Base-by-base conservation (phyloP, 2,329 filamentous ascomycete genomes). In the Ceratocystiopsis minuta region DNA sequence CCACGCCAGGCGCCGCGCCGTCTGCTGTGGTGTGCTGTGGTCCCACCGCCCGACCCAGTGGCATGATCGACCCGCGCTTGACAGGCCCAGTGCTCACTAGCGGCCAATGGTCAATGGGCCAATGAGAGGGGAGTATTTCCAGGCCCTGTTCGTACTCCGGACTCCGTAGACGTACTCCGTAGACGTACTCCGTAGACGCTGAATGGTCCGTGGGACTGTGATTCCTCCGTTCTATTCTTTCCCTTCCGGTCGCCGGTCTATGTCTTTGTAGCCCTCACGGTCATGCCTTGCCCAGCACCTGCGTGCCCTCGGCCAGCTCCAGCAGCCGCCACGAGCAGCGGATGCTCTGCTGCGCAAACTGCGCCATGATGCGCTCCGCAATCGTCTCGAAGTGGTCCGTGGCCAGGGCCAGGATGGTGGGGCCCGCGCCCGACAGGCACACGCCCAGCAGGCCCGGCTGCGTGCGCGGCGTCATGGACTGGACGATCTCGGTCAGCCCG, bases 381-480 rank as follows among this genome's bases (percentile, higher is more conserved):
- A 98, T 96, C 45, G 75, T 68, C 46, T 86, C 79, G 56, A 95
- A 96, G 62, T 93, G 83, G 50, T 78, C 70, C 2, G 88, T 95
- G 2, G 90, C 90, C 35, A 98, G 70, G 4, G 88, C 90, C 37
- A 98, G 67, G 49, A 98, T 95, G 24, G 88, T 96, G 17, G 90
- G 90, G 0, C 90, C 90, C 9, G 90, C 90, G 16, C 90, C 90
- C 1, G 87, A 95, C 20, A 98, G 68, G 58, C 90, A 98, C 48
- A 96, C 92, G 35, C 90, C 90, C 42, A 95, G 70, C 42, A 98
- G 74, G 6, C 90, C 90, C 2, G 82, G 78, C 57, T 95, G 85
- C 6, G 80, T 80, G 54, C 75, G 72, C 24, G 88, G 90, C 12
- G 83, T 94, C 66, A 96, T 87, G 46, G 80, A 88, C 57, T 85